Evolutionary conservation across 176 grass and related monocot genomes (phyloP).

Genomic region (Zea luxurians): DNA sequence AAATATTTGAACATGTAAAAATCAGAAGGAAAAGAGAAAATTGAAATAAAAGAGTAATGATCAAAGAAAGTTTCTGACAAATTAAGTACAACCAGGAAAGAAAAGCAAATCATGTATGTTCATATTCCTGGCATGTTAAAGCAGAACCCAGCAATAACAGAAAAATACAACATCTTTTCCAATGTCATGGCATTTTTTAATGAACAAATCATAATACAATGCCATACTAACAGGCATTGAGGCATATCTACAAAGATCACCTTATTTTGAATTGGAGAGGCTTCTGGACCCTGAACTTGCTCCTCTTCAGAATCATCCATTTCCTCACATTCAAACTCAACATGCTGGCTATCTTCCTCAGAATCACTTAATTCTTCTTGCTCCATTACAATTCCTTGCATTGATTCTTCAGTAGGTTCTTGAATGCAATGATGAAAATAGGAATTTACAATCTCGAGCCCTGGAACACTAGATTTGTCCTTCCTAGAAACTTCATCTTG

Average conservation of each 20-base stretch:
- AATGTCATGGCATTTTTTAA: neutral
- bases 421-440: conserved; percentile 40
- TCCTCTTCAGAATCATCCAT: conserved; percentile 89
- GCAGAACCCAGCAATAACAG: neutral
- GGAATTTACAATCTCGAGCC: conserved; percentile 40
- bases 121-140: conserved; percentile 18
- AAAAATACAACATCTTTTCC: neutral
- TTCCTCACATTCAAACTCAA: conserved; percentile 89
- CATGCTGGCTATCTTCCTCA: conserved; percentile 68
- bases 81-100: neutral
- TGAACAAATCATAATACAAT: conserved; percentile 15
- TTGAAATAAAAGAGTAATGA: conserved; percentile 4
- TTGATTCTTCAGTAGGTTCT: conserved; percentile 60
- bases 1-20: conserved; percentile 29
- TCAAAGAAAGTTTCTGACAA: conserved; percentile 27
- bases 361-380: conserved; percentile 97
- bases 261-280: conserved; percentile 44
- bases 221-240: neutral
- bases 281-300: conserved; percentile 43
- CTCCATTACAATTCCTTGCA: conserved; percentile 88
- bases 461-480: conserved; percentile 33
- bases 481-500: conserved; percentile 33
- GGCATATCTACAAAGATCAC: conserved; percentile 33
- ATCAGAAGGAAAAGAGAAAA: conserved; percentile 17
- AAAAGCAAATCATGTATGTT: conserved; percentile 21